Conservation (phyloP, 306 rosid genomes). For the Casuarina equisetifolia region DNA sequence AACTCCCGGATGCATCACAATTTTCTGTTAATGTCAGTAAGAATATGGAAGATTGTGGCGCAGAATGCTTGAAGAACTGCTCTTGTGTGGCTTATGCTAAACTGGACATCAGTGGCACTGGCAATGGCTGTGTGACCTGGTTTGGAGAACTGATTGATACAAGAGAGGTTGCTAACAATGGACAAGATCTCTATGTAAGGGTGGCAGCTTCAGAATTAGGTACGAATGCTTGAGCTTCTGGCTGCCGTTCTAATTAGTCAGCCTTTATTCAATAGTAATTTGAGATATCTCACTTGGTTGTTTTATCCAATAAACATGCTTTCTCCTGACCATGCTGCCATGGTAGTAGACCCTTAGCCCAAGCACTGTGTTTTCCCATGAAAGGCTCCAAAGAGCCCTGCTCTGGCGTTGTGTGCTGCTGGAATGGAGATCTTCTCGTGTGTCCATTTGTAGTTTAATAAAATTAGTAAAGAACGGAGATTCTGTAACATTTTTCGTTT, state of each 20-base stretch:
- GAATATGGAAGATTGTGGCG: slow-evolving; percentile 35
- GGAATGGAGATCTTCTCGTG: background rate
- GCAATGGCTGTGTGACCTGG: slow-evolving; percentile 45
- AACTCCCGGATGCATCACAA: slow-evolving; percentile 41
- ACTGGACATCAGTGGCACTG: slow-evolving; percentile 34
- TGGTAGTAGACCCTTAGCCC: background rate
- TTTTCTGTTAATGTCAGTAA: slow-evolving; percentile 28
- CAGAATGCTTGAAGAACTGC: slow-evolving; percentile 40
- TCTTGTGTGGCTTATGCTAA: slow-evolving; percentile 47
- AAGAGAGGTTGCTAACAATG: slow-evolving; percentile 30
- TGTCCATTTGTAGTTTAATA: slow-evolving; percentile 1
- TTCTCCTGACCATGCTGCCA: background rate
- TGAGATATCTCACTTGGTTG: background rate
- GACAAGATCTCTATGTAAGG: slow-evolving; percentile 43
- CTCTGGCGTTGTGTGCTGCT: background rate
- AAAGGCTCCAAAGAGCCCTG: slow-evolving; percentile 1
- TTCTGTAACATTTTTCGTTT: slow-evolving; percentile 1
- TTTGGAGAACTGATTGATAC: slow-evolving; percentile 40
- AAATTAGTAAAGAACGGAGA: background rate
- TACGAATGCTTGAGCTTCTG: slow-evolving; percentile 17
- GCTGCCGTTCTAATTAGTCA: slow-evolving; percentile 11
- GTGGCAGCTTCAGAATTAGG: slow-evolving; percentile 43
- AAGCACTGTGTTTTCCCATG: background rate
- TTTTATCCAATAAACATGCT: background rate
- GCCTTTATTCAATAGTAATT: background rate